Conservation (phyloP, 768 basidiomycete species). For the Filobasidium floriforme region DNA sequence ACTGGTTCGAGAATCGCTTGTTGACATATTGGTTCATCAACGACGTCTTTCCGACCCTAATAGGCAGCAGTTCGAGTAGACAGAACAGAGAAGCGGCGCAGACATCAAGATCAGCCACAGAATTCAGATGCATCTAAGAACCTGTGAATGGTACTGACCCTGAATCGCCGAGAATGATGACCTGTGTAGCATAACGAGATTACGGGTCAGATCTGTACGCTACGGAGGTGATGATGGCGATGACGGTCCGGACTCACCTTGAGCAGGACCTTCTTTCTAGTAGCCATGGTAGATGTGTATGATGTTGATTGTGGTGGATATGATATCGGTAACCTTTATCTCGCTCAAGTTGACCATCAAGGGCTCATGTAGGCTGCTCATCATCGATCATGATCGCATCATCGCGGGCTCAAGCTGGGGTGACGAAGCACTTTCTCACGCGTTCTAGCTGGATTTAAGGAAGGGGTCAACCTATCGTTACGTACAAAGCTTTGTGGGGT, state of each 20-base stretch:
- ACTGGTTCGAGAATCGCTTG: conserved; percentile 98
- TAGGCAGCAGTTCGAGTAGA: background rate
- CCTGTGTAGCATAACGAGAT: conserved; percentile 56
- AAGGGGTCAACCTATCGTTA: too few species aligned
- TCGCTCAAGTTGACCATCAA: too few species aligned
- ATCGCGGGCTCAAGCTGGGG: too few species aligned
- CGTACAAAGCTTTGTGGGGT: too few species aligned
- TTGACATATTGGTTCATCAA: conserved; percentile 99
- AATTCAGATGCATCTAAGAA: conserved; percentile 7
- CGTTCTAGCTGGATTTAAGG: too few species aligned
- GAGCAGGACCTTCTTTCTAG: conserved; percentile 48
- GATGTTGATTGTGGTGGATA: too few species aligned
- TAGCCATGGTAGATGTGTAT: conserved; percentile 10
- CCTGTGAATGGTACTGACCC: conserved; percentile 33
- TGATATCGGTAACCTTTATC: too few species aligned
- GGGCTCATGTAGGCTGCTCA: too few species aligned
- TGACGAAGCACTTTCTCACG: too few species aligned
- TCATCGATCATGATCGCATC: too few species aligned
- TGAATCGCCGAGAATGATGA: conserved; percentile 91
- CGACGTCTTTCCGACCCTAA: conserved; percentile 94
- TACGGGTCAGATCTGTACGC: too few species aligned
- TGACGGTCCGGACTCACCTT: conserved; percentile 41
- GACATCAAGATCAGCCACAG: background rate
- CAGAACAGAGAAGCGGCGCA: background rate
- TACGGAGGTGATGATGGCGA: too few species aligned